Evolutionary conservation across 2,329 filamentous ascomycete species (phyloP), one percentile per base, ranked within the genome.

Genomic region (Byssothecium circinans): DNA sequence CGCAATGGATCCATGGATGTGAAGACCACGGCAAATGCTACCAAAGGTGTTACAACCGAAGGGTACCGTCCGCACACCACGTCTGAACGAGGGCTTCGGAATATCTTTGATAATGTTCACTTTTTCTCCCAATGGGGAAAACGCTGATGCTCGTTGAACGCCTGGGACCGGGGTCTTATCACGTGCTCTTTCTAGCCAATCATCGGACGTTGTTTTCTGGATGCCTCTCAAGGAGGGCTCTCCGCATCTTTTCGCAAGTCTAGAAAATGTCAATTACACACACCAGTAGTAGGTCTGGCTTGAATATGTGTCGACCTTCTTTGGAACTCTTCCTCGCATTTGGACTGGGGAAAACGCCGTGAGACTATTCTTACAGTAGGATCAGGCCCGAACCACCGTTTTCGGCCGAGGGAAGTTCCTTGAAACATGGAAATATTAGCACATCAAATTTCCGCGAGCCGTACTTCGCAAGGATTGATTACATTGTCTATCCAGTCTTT

Each of bases 1-100:
- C 10, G 47, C 35, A 15, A 58, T 54, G 3, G 57, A 57, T 17
- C 41, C 41, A 36, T 60, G 55, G 3, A 52, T 41, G 11, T 47
- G 43, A 20, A 58, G 52, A 8, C n/a, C 27, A 12, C 39, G 12
- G 12, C 50, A 38, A 0, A 58, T 50, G 3, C 11, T 19, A 17
- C 43, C n/a, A 27, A 60, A 58, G 5, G 52, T 57, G 2, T 43
- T 14, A 25, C 27, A 3, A 3, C 43, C 37, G 18, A 57, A 59
- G 7, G 56, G 56, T 7, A 59, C 17, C 29, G 37, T 36, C 2
- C 47, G 46, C 14, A 53, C 19, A 15, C 42, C 34, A 20, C 40
- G 23, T 15, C 22, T 29, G 10, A 27, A 3, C 19, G 30, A 3
- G 8, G 15, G 18, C 11, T 15, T 8, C 23, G 17, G 5, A 3